These are phyloP conservation scores for Aspergillus spinulosporus DNA, from an alignment of 2,329 filamentous ascomycete genomes.

Conservation along the genomic window DNA sequence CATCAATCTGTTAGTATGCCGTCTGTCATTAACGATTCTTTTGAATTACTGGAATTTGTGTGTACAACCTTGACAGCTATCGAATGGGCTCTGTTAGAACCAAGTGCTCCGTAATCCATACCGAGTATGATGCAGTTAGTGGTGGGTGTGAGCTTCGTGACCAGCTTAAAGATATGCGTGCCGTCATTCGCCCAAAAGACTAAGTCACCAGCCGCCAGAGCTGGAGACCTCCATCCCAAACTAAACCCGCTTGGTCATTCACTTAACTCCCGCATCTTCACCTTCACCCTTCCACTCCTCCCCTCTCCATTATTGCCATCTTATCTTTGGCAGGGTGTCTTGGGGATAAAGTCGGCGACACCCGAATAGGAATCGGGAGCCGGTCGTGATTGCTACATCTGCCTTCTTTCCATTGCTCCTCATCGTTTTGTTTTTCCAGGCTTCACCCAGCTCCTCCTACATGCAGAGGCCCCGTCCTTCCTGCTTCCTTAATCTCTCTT, in stretches of 20 bases:
- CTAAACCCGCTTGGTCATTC: slow-evolving; percentile 15
- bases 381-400: slow-evolving; percentile 7
- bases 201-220: slow-evolving; percentile 12
- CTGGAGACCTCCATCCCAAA: slow-evolving; percentile 8
- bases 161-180: slow-evolving; percentile 14
- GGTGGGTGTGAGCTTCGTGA: slow-evolving; percentile 4
- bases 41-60: background rate
- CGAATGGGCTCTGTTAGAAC: background rate
- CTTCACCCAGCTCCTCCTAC: slow-evolving; percentile 20
- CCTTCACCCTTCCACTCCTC: slow-evolving; percentile 10
- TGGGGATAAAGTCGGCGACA: background rate
- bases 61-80: background rate
- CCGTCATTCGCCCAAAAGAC: slow-evolving; percentile 21
- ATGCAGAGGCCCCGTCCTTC: slow-evolving; percentile 23
- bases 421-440: slow-evolving; percentile 26
- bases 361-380: background rate
- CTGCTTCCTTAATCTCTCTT: slow-evolving; percentile 20
- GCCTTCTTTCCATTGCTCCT: slow-evolving; percentile 29
- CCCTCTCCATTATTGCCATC: slow-evolving; percentile 13
- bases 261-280: slow-evolving; percentile 6
- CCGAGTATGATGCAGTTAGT: background rate
- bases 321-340: slow-evolving; percentile 4
- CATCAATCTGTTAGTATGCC: background rate
- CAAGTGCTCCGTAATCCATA: background rate
- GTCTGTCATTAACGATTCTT: background rate